These are phyloP conservation scores for Diaporthe eres DNA, from an alignment of 2,329 filamentous ascomycete species.

Conservation along the genomic window DNA sequence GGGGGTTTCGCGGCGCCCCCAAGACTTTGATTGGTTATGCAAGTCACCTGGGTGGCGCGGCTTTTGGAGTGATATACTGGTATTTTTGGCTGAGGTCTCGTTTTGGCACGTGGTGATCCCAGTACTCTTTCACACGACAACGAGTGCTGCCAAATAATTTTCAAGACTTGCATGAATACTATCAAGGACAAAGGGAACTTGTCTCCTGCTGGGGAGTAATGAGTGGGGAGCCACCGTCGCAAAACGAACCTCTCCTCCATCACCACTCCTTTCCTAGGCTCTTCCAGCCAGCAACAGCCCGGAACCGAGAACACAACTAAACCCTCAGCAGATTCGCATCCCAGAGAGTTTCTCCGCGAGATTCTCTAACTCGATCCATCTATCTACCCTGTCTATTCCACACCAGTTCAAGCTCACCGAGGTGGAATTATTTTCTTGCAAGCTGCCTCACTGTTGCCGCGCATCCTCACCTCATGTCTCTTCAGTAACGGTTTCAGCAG, in stretches of 20 bases:
- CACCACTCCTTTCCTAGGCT: neutral
- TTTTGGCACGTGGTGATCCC: neutral
- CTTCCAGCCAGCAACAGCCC: neutral
- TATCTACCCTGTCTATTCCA: neutral
- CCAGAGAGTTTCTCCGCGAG: neutral
- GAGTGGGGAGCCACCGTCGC: neutral
- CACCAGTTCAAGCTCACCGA: neutral
- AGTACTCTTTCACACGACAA: neutral
- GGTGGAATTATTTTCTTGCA: neutral
- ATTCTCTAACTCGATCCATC: neutral
- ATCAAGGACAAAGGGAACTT: constrained; percentile 21
- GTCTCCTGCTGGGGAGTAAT: constrained; percentile 11
- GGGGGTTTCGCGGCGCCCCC: fast-evolving
- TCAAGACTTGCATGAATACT: neutral
- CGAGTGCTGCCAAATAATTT: neutral
- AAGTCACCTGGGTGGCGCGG: neutral
- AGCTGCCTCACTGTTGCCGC: neutral
- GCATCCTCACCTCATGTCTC: no score
- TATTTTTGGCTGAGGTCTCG: neutral
- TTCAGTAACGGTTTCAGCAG: no score
- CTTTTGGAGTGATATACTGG: neutral
- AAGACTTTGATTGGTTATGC: neutral
- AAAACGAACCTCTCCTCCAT: neutral
- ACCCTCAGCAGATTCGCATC: neutral
- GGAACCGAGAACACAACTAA: neutral